phyloP scores from a whole-genome alignment of 2,329 filamentous ascomycete species.

The Pleoardoris graminearum region DNA sequence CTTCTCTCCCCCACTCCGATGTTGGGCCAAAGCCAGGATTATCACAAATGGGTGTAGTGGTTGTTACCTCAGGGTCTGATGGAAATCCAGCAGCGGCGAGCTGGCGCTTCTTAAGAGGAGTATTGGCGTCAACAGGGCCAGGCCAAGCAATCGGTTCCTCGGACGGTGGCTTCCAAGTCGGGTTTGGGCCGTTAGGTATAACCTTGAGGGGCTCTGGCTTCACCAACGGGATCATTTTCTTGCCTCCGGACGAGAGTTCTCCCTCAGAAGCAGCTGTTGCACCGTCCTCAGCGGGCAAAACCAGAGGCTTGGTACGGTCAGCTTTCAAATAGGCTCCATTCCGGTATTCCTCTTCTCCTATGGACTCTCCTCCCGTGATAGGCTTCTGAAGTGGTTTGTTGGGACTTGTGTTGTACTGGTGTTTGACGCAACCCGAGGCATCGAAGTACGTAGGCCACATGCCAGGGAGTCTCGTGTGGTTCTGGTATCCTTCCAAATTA shows the following conservation, averaged over 20 bases:
- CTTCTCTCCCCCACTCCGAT: conserved; percentile 51
- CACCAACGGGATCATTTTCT: conserved; percentile 38
- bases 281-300: not conserved
- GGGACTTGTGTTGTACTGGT: conserved; percentile 25
- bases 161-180: conserved; percentile 17
- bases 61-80: conserved; percentile 7
- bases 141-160: conserved; percentile 15
- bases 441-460: conserved; percentile 55
- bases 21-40: conserved; percentile 60
- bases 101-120: conserved; percentile 25
- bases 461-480: conserved; percentile 51
- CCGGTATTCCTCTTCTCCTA: conserved; percentile 1
- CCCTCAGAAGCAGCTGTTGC: conserved; percentile 20
- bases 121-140: conserved; percentile 19
- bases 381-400: conserved; percentile 29
- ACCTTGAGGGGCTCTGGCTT: conserved; percentile 36
- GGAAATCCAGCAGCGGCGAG: conserved; percentile 26
- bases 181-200: conserved; percentile 20
- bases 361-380: conserved; percentile 10
- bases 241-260: conserved; percentile 32
- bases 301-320: conserved; percentile 10
- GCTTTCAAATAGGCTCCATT: conserved; percentile 10
- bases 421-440: conserved; percentile 44
- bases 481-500: conserved; percentile 49
- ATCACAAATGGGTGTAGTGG: conserved; percentile 34